Evolutionary conservation across 306 rosid genomes (phyloP).

Genomic region (Echinosophora koreensis): DNA sequence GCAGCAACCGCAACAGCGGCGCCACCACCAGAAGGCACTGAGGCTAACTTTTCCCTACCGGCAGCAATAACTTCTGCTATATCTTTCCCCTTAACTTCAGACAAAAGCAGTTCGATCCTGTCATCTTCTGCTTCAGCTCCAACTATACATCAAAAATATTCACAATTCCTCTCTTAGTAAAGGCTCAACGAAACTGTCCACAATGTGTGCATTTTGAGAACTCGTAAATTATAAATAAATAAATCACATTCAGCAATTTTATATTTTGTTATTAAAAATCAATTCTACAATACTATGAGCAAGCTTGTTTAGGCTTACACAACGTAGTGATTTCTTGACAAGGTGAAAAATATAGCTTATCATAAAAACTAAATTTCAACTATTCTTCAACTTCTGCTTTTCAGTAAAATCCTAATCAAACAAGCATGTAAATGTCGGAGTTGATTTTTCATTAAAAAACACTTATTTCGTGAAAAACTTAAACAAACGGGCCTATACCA

Average conservation of each 20-base stretch:
- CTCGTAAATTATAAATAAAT: neutral
- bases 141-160: slow-evolving; percentile 50
- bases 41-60: slow-evolving; percentile 78
- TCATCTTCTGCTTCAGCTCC: slow-evolving; percentile 74
- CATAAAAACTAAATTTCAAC: too few species aligned
- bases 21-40: slow-evolving; percentile 76
- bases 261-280: neutral
- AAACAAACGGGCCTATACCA: neutral
- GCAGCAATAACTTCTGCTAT: slow-evolving; percentile 75
- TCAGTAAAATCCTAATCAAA: too few species aligned
- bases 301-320: too few species aligned
- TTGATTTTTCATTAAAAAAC: too few species aligned
- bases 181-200: neutral
- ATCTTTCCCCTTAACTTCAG: slow-evolving; percentile 73
- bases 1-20: slow-evolving; percentile 56
- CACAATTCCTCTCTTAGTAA: neutral
- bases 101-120: slow-evolving; percentile 59
- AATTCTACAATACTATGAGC: neutral
- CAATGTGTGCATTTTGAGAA: neutral
- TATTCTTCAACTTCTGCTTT: too few species aligned
- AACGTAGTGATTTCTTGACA: too few species aligned
- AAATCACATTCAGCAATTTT: too few species aligned
- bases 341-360: too few species aligned
- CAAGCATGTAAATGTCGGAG: too few species aligned
- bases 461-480: too few species aligned